Base-by-base conservation (phyloP, 805 yeast genomes). In the Spathaspora sp. region DNA sequence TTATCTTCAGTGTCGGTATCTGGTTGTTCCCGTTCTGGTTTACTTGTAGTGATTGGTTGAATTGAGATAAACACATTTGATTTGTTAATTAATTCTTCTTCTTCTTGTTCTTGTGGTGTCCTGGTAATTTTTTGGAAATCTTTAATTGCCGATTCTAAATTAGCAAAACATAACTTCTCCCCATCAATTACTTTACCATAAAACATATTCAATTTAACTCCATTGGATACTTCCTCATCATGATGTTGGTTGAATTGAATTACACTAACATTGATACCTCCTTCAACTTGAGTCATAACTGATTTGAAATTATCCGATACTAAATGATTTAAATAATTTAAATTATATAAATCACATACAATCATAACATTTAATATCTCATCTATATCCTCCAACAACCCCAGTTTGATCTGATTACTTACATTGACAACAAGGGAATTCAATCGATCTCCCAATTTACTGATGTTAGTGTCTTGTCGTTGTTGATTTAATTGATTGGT, bases 111-210 rank as follows among this genome's bases (percentile, higher is more conserved):
- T 39, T 60, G 59, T 2, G 60, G 56, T 32, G 55, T 52, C 18
- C 50, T 59, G 14, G 55, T 54, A 20, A 53, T 53, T 51, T 40
- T 65, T 59, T 52, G 54, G 57, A 55, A 73, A 53, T 69, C 70
- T 73, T 80, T 78, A 49, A 85, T 78, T n/a, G 85, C 82, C 49
- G 83, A 82, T 29, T 90, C 97, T 59, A 93, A 77, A 63, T 90
- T 92, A 3, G 97, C 98, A 60, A 81, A 77, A 42, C 96, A 87
- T 53, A 94, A 78, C 66, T 94, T 93, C 61, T 88, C 96, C 12
- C 94, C 97, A 65, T 90, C 96, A 44, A 83, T 79, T 1, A 83
- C 61, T 56, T 87, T 86, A 8, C 97, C 97, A 18, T 78, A 72
- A 63, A 91, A 89, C 58, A 88, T 66, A 55, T 86, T 86, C 60